Evolutionary conservation across 257 asterid genomes (phyloP).

Genomic region (Ilex aquifolium): DNA sequence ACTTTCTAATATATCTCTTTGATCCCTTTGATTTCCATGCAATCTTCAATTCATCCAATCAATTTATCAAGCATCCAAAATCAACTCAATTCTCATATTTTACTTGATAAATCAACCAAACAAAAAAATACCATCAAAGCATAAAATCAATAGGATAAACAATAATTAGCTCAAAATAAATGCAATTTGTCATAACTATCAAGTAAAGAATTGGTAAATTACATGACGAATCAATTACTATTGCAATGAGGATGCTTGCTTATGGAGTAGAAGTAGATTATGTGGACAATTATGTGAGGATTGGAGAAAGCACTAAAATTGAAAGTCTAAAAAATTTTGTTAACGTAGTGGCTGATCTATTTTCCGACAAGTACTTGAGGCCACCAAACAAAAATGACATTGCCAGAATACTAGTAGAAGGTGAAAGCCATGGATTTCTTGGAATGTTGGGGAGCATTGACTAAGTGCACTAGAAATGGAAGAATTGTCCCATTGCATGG

Average conservation of each 20-base stretch:
- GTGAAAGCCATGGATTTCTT: background rate
- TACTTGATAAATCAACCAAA: too few species aligned
- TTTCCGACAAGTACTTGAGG: background rate
- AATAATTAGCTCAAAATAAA: too few species aligned
- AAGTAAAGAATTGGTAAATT: too few species aligned
- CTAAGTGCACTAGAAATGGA: background rate
- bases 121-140: too few species aligned
- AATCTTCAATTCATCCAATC: too few species aligned
- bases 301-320: background rate
- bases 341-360: background rate
- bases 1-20: too few species aligned
- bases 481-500: background rate
- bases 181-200: too few species aligned
- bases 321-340: background rate
- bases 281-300: background rate
- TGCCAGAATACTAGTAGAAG: background rate
- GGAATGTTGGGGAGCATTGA: background rate
- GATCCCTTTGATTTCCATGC: too few species aligned
- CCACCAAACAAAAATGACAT: background rate
- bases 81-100: too few species aligned
- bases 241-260: background rate
- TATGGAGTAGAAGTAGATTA: background rate
- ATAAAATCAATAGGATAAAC: too few species aligned
- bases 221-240: background rate
- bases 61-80: too few species aligned